A percentile compares a stretch with the other conserved stretches of the same genome.
These are phyloP conservation scores for Aspergillus awamori DNA, from an alignment of 2,329 filamentous ascomycete species.

Conservation along the genomic window DNA sequence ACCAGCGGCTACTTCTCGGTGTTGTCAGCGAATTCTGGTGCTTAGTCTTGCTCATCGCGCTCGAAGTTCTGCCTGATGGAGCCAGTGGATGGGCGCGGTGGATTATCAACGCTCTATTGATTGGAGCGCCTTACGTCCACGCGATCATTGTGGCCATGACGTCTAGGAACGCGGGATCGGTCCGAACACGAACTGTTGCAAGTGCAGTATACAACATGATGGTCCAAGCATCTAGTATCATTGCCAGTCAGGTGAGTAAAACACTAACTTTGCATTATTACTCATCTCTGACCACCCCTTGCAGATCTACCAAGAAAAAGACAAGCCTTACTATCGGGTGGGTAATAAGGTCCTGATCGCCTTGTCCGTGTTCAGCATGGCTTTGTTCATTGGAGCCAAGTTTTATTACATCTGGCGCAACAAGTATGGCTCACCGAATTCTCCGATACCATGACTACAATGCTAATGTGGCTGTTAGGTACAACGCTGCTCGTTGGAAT, in stretches of 20 bases:
- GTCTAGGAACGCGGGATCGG: conserved; percentile 47
- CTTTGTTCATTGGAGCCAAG: conserved; percentile 52
- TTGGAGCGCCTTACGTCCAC: conserved; percentile 62
- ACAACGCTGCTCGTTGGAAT: conserved; percentile 42
- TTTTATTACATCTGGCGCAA: conserved; percentile 46
- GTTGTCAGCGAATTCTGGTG: conserved; percentile 57
- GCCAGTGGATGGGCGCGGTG: conserved; percentile 58
- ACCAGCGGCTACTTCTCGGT: conserved; percentile 58
- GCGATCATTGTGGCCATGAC: conserved; percentile 55
- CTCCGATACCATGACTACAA: not conserved
- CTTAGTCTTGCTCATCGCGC: conserved; percentile 55
- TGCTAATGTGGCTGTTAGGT: conserved; percentile 24
- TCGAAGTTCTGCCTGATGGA: conserved; percentile 52
- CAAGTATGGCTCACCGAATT: conserved; percentile 32
- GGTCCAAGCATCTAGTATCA: conserved; percentile 47
- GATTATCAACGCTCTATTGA: conserved; percentile 55
- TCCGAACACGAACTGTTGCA: conserved; percentile 47
- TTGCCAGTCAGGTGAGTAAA: conserved; percentile 41
- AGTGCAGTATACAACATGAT: conserved; percentile 52
- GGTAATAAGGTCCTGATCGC: conserved; percentile 62
- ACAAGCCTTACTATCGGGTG: conserved; percentile 59
- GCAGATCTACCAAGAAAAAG: conserved; percentile 59
- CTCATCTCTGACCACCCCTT: conserved; percentile 15
- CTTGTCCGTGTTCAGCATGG: conserved; percentile 53
- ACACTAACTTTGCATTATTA: not conserved